These are phyloP conservation scores for Nicotiana tabacum DNA, from an alignment of 257 asterid genomes.

Conservation along the genomic window DNA sequence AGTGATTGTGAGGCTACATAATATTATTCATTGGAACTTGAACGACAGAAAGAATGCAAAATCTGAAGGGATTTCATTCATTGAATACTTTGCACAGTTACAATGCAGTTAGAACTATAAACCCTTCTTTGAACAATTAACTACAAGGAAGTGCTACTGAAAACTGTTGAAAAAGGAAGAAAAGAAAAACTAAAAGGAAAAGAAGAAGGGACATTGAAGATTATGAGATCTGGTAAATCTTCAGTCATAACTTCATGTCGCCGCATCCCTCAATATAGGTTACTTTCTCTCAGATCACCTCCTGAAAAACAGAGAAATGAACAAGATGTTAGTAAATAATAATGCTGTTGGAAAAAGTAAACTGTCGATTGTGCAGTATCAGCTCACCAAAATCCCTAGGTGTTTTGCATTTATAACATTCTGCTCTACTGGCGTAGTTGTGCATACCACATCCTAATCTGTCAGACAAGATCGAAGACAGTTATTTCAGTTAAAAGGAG, in stretches of 20 bases:
- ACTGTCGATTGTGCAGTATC: not conserved
- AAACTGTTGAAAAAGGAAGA: not conserved
- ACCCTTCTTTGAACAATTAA: conserved; percentile 17
- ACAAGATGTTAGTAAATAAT: not conserved
- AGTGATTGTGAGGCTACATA: not conserved
- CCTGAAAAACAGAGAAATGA: conserved; percentile 9
- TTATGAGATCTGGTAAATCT: not conserved
- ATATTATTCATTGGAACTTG: not conserved
- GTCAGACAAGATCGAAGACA: not conserved
- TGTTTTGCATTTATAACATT: conserved; percentile 64
- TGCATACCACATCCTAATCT: conserved; percentile 71
- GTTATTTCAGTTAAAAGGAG: not conserved
- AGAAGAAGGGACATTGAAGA: not conserved
- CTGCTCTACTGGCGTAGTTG: conserved; percentile 72
- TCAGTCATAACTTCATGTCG: not conserved
- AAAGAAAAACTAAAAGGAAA: not conserved
- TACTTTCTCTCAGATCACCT: not conserved
- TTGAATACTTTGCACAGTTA: conserved; percentile 10
- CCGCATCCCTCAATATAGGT: not conserved
- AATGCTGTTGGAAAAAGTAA: not conserved
- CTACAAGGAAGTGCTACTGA: not conserved
- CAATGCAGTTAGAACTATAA: conserved; percentile 11
- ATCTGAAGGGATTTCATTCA: conserved; percentile 23
- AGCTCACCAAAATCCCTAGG: conserved; percentile 57
- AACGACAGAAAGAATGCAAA: not conserved